Evolutionary conservation across 257 asterid species (phyloP).

Genomic region (Voacanga thouarsii): DNA sequence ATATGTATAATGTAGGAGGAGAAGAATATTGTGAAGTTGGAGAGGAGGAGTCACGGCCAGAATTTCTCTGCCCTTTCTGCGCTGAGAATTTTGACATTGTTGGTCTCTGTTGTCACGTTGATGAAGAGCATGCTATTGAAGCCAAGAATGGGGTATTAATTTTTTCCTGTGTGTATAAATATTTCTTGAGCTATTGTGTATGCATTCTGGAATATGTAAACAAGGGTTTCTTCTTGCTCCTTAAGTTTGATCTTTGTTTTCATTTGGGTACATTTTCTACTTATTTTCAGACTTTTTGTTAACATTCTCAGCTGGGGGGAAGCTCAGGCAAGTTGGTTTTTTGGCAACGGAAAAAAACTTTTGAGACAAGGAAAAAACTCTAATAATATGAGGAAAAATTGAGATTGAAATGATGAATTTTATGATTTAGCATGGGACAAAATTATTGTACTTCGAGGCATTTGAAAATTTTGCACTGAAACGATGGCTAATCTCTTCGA

Average conservation of each 20-base stretch:
- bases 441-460: neutral
- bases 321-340: neutral
- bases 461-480: neutral
- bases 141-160: slow-evolving; percentile 78
- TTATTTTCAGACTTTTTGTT: neutral
- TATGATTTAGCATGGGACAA: neutral
- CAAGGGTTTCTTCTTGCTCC: neutral
- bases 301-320: neutral
- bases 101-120: slow-evolving; percentile 89
- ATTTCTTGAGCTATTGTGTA: neutral
- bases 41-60: slow-evolving; percentile 62
- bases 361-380: neutral
- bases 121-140: slow-evolving; percentile 75
- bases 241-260: neutral
- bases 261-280: neutral
- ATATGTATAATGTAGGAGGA: slow-evolving; percentile 49
- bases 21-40: slow-evolving; percentile 39
- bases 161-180: slow-evolving; percentile 8
- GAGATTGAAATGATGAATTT: neutral
- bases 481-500: neutral
- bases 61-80: slow-evolving; percentile 80
- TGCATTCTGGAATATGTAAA: neutral
- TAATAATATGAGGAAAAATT: neutral
- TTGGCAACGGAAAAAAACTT: neutral
- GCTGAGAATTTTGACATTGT: slow-evolving; percentile 79